A percentile compares a stretch with the other conserved stretches of the same genome.
phyloP scores from a whole-genome alignment of 2,329 filamentous ascomycete genomes.

The Neonectria hederae region DNA sequence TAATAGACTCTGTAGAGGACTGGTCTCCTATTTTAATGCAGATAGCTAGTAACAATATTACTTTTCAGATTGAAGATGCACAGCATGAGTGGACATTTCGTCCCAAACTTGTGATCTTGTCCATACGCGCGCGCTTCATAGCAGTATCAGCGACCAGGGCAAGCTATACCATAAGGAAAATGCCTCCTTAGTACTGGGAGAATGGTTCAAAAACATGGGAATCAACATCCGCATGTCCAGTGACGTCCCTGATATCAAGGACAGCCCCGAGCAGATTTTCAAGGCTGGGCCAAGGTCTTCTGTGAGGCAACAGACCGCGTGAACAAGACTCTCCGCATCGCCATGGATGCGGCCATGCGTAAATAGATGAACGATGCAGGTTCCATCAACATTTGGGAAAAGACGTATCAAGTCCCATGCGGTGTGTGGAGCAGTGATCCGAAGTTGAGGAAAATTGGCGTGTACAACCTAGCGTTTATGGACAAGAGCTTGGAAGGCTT shows the following conservation, averaged over 20 bases:
- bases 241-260: conserved; percentile 23
- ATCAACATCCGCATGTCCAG: conserved; percentile 31
- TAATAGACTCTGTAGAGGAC: too few species aligned
- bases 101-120: conserved; percentile 2
- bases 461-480: conserved; percentile 26
- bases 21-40: too few species aligned
- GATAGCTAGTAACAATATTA: too few species aligned
- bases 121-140: conserved; percentile 11
- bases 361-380: conserved; percentile 26
- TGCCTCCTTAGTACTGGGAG: conserved; percentile 12
- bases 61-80: conserved; percentile 11
- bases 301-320: conserved; percentile 24
- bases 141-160: conserved; percentile 11
- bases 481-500: conserved; percentile 29
- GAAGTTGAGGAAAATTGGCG: conserved; percentile 24
- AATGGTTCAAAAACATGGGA: conserved; percentile 34
- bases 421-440: conserved; percentile 30
- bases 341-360: conserved; percentile 22
- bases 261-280: conserved; percentile 28
- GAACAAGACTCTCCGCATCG: conserved; percentile 24
- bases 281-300: conserved; percentile 31
- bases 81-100: conserved; percentile 9
- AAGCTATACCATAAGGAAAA: conserved; percentile 12
- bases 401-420: conserved; percentile 27
- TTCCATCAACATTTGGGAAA: conserved; percentile 27